Conservation (phyloP, 805 yeast genomes). For the Candida fluviatilis region DNA sequence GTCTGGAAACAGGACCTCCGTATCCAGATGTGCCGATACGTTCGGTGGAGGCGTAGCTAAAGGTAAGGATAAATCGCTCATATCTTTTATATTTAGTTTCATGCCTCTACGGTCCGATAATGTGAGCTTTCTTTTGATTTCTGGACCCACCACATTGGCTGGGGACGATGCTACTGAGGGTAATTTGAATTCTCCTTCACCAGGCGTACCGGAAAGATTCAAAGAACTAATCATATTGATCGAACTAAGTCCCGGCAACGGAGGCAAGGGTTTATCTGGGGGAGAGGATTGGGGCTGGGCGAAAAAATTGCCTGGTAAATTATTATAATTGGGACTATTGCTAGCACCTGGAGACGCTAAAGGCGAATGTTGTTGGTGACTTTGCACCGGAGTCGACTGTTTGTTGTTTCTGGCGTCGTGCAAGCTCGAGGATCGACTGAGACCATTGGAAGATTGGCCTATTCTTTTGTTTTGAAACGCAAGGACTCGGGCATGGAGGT, state of each 20-base stretch:
- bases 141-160: too few species aligned
- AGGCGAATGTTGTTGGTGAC: neutral
- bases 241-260: neutral
- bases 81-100: constrained; percentile 41
- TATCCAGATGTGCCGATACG: constrained; percentile 4
- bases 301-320: constrained; percentile 1
- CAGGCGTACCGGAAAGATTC: too few species aligned
- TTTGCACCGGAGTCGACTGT: neutral
- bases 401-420: neutral
- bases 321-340: neutral
- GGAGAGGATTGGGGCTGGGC: constrained; percentile 6
- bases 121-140: constrained; percentile 35
- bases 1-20: neutral
- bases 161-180: too few species aligned
- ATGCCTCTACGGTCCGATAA: constrained; percentile 53
- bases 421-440: constrained; percentile 3
- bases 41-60: constrained; percentile 3
- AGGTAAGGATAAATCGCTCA: constrained; percentile 4
- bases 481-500: constrained; percentile 78
- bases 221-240: neutral
- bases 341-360: neutral
- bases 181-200: too few species aligned
- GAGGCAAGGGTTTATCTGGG: constrained; percentile 4
- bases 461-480: constrained; percentile 82
- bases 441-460: constrained; percentile 13